Conservation (phyloP, 164 flowering plant species). For the Vitis amurensis region DNA sequence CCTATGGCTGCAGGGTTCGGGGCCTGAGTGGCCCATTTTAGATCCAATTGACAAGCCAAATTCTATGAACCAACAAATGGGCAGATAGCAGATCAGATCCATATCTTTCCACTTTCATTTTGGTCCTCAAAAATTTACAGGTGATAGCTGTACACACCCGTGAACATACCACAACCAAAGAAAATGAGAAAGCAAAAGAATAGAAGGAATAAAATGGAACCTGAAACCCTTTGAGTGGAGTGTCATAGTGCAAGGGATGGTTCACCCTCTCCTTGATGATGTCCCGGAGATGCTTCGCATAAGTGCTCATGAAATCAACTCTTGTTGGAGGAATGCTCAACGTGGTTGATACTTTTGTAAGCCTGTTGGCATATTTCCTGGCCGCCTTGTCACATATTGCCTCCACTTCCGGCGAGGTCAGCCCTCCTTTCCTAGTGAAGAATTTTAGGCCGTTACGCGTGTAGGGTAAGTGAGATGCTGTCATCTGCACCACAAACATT, state of each 20-base stretch:
- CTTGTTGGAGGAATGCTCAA: conserved; percentile 28
- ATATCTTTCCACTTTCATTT: too few relatives aligned
- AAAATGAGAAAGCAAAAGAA: background rate
- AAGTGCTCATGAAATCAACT: conserved; percentile 82
- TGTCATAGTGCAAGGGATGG: conserved; percentile 75
- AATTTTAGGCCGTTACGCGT: conserved; percentile 89
- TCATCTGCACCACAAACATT: conserved; percentile 59
- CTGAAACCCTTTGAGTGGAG: conserved; percentile 86
- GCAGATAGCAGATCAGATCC: too few relatives aligned
- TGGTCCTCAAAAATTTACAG: too few relatives aligned
- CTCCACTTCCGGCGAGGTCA: conserved; percentile 74
- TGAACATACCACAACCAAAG: too few relatives aligned
- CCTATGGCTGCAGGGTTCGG: too few relatives aligned
- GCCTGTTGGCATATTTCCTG: conserved; percentile 64
- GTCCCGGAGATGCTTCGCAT: conserved; percentile 68
- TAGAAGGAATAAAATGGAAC: conserved; percentile 23
- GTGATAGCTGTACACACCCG: too few relatives aligned
- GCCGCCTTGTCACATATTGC: conserved; percentile 78
- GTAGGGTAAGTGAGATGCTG: conserved; percentile 90
- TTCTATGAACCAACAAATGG: too few relatives aligned
- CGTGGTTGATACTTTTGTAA: conserved; percentile 45
- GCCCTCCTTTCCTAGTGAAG: conserved; percentile 79
- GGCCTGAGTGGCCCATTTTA: too few relatives aligned
- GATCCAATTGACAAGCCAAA: too few relatives aligned
- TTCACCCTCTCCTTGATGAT: conserved; percentile 80